Percentiles rank a stretch among this genome's conserved stretches.
These are phyloP conservation scores for Apiospora arundinis DNA, from an alignment of 2,329 filamentous ascomycete species.

Conservation along the genomic window DNA sequence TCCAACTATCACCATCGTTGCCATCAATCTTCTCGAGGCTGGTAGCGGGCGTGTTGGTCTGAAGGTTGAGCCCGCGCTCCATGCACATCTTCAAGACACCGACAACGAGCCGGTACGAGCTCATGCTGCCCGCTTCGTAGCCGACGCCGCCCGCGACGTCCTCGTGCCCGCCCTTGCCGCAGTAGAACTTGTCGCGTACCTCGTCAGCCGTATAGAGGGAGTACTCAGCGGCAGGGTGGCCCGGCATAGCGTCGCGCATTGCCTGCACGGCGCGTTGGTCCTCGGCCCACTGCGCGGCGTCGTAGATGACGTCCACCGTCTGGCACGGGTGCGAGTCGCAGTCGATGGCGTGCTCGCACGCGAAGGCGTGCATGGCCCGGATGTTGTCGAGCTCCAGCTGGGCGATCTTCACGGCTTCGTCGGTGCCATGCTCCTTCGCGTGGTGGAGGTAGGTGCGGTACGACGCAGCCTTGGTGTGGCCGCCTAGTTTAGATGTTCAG, in stretches of 20 bases:
- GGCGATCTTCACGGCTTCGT: conserved; percentile 38
- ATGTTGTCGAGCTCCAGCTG: conserved; percentile 39
- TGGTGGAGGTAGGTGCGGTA: conserved; percentile 21
- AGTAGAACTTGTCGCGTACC: conserved; percentile 43
- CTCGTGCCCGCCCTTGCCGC: conserved; percentile 37
- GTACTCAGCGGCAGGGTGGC: conserved; percentile 41
- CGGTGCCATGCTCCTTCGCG: conserved; percentile 31
- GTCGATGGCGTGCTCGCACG: conserved; percentile 46
- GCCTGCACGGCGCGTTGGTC: conserved; percentile 18
- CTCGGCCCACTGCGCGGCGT: conserved; percentile 35
- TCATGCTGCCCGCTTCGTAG: conserved; percentile 30
- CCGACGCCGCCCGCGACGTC: conserved; percentile 39
- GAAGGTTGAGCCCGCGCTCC: conserved; percentile 29
- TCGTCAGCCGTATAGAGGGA: conserved; percentile 35
- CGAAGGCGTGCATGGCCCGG: conserved; percentile 41
- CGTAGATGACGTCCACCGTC: conserved; percentile 66
- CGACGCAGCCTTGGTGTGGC: conserved; percentile 24
- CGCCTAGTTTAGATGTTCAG: neutral
- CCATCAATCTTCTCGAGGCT: conserved; percentile 26
- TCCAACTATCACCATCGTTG: conserved; percentile 42
- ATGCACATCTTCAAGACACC: conserved; percentile 24
- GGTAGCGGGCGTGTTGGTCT: conserved; percentile 29
- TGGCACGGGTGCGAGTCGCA: conserved; percentile 52
- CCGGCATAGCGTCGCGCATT: conserved; percentile 33
- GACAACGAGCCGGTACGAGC: conserved; percentile 30